Evolutionary conservation across 257 asterid genomes (phyloP).

Genomic region (Perilla frutescens): DNA sequence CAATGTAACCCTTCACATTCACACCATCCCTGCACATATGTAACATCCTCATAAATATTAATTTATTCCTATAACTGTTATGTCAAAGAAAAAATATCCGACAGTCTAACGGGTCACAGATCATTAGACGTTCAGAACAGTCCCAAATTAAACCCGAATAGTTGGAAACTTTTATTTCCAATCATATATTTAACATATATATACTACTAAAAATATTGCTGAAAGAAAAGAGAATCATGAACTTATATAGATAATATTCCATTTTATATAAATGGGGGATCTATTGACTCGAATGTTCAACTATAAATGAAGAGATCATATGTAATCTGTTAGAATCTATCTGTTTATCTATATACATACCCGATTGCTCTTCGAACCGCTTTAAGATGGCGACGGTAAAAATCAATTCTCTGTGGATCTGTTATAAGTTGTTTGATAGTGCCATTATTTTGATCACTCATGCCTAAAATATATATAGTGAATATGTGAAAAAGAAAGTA

Average conservation of each 20-base stretch:
- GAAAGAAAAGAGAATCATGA: too few species aligned
- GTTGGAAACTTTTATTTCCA: too few species aligned
- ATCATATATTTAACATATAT: too few species aligned
- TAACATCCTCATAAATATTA: not conserved
- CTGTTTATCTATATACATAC: conserved; percentile 3
- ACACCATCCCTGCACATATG: conserved; percentile 43
- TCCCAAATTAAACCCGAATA: too few species aligned
- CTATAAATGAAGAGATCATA: too few species aligned
- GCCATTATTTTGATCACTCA: conserved; percentile 27
- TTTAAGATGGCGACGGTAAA: conserved; percentile 44
- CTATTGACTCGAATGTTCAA: too few species aligned
- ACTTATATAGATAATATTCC: too few species aligned
- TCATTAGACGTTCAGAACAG: too few species aligned
- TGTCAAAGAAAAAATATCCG: too few species aligned
- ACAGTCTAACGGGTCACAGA: too few species aligned
- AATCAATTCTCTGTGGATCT: conserved; percentile 43
- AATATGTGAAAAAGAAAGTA: not conserved
- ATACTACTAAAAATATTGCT: too few species aligned
- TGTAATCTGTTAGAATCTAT: not conserved
- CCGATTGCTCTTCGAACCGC: conserved; percentile 44
- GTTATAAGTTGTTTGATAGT: not conserved
- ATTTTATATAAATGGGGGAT: too few species aligned
- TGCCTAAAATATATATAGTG: conserved; percentile 24
- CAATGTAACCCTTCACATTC: conserved; percentile 55
- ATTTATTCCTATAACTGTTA: not conserved